Evolutionary conservation across 768 basidiomycete species (phyloP), one percentile per base, ranked within the genome.

Genomic region (Xerocomus brunneocitrinus): DNA sequence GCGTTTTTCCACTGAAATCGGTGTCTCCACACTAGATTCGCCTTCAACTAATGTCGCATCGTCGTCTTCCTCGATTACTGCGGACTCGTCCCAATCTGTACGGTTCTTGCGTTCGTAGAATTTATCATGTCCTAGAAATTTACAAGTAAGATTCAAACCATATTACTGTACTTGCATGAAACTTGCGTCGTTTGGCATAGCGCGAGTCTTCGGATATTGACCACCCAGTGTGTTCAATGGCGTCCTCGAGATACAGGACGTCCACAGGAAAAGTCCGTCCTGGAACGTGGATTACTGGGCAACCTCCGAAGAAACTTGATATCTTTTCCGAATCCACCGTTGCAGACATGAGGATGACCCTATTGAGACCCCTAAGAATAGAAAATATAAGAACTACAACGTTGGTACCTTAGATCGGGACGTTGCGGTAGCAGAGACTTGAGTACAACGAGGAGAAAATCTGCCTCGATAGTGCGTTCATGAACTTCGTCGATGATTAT

Each of bases 401-500:
- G 35, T 7, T 66, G 76, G 54, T 58, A 89, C 93, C 90, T 95
- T n/a, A 99, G 74, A 61, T 95, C 85, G 46, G 85, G 79, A 25
- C 91, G 79, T 57, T 86, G 81, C 50, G 78, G 71, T 48, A 97
- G 69, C 32, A 98, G 73, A 14, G 89, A 85, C 69, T 91, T 93
- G 49, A 99, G 77, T 5, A 98, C 91, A 59, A 98, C 92, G 31
- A 99, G 76, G 31, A 99, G 79, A 73, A 99, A 99, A 69, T 98
- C 95, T 0, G 92, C 95, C 66, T 99, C 95, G 59, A 99, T 97
- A 7, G 87, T 91, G 22, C 95, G 85, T 73, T 99, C 95, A 63
- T 99, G 95, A 44, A 97, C 91, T 85, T 99, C 95, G 60, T 99
- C 95, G 40, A 98, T 87, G 54, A 99, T 87, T 65, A 99, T 85